Evolutionary conservation across 2,329 filamentous ascomycete species (phyloP).

Genomic region (Colletotrichum sp.): DNA sequence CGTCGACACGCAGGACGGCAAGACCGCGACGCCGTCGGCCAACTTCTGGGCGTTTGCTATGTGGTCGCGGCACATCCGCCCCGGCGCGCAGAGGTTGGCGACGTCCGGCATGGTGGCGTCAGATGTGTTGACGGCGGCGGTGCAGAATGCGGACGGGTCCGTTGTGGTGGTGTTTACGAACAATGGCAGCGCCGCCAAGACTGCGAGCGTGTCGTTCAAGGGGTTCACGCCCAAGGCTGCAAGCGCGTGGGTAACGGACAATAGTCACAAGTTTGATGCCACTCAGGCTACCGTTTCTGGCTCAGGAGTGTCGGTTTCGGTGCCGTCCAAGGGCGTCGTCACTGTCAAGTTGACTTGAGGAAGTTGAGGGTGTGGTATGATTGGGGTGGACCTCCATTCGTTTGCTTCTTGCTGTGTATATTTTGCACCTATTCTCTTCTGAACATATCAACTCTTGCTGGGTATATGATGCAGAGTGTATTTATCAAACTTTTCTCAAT

Average conservation of each 20-base stretch:
- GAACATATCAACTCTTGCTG: not conserved
- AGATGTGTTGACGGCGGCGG: slow-evolving; percentile 37
- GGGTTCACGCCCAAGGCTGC: slow-evolving; percentile 30
- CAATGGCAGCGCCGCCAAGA: slow-evolving; percentile 29
- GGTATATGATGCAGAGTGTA: no score
- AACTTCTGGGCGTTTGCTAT: slow-evolving; percentile 47
- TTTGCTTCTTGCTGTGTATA: not conserved
- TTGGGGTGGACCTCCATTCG: not conserved
- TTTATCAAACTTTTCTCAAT: no score
- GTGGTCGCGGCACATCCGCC: slow-evolving; percentile 42
- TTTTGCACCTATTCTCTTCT: not conserved
- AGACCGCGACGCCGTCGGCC: slow-evolving; percentile 33
- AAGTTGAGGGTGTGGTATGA: not conserved
- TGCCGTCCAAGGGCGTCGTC: slow-evolving; percentile 27
- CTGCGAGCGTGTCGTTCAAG: slow-evolving; percentile 31
- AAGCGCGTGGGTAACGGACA: slow-evolving; percentile 42
- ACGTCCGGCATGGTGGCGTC: slow-evolving; percentile 27
- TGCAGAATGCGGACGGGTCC: slow-evolving; percentile 40
- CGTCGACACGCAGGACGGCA: slow-evolving; percentile 30
- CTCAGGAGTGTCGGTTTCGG: slow-evolving; percentile 24
- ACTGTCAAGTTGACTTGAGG: slow-evolving; percentile 25
- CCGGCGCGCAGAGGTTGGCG: slow-evolving; percentile 37
- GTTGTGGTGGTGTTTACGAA: slow-evolving; percentile 42
- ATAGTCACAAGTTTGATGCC: slow-evolving; percentile 27
- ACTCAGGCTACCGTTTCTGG: slow-evolving; percentile 21